phyloP scores from a whole-genome alignment of 371 early-diverging fungal species.

The Haplosporangium sp. region DNA sequence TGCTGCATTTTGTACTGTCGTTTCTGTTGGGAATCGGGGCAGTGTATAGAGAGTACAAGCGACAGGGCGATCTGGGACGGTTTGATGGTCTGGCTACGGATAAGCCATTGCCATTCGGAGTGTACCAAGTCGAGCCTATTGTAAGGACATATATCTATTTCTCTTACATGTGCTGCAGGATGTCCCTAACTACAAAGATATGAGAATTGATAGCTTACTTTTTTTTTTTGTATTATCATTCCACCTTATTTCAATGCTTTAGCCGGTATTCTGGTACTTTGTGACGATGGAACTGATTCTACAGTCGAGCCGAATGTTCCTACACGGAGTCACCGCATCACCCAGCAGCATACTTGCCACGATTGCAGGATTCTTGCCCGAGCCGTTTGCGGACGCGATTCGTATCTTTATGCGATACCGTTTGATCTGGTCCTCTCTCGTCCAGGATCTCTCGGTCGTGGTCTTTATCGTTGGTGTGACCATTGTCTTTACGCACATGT shows the following conservation, averaged over 20 bases:
- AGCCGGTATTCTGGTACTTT: conserved; percentile 77
- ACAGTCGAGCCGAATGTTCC: conserved; percentile 64
- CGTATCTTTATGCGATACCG: conserved; percentile 68
- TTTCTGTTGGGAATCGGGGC: conserved; percentile 60
- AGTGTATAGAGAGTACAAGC: conserved; percentile 61
- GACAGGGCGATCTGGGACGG: conserved; percentile 37
- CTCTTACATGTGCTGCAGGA: conserved; percentile 33
- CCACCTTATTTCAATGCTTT: background rate
- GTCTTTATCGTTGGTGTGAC: conserved; percentile 69
- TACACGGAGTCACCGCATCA: conserved; percentile 62
- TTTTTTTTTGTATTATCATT: conserved; percentile 11
- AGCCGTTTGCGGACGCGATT: conserved; percentile 62
- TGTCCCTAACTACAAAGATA: no score
- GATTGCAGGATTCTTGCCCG: conserved; percentile 63
- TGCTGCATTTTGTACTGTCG: conserved; percentile 63
- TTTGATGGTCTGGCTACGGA: conserved; percentile 47
- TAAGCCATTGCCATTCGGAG: conserved; percentile 58
- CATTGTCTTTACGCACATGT: conserved; percentile 41
- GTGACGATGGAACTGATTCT: conserved; percentile 63
- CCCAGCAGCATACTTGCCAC: conserved; percentile 59
- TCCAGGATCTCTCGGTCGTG: conserved; percentile 65
- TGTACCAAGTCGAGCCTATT: conserved; percentile 31
- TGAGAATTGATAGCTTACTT: conserved; percentile 53
- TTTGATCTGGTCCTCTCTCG: conserved; percentile 65
- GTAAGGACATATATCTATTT: conserved; percentile 18